Evolutionary conservation across 2,329 filamentous ascomycete species (phyloP), one percentile per base, ranked within the genome.

Genomic region (Trichoderma atroviride): DNA sequence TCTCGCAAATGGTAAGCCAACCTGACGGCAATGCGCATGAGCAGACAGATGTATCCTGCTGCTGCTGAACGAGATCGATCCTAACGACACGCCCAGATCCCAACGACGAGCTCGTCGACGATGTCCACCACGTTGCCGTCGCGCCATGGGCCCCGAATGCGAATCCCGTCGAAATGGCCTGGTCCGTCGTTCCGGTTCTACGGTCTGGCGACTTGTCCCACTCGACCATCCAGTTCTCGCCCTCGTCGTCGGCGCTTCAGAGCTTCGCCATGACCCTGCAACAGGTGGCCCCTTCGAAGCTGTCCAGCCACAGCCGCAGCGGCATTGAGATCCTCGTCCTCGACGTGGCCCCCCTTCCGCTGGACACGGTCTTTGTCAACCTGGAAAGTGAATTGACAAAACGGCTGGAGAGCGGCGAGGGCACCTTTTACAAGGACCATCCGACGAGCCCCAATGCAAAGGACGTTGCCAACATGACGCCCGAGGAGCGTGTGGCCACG

Each of bases 281-380:
- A 74, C 88, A 89, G 75, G 82, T 93, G 33, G 89, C 93, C 29
- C 91, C 92, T 14, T 92, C 92, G 69, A 93, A 92, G 78, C 85
- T 93, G 57, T 86, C 89, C 31, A 88, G 90, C 74, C 90, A 93
- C 74, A 88, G 90, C 74, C 90, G 93, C 74, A 88, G 89, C 72
- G 89, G 92, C 10, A 91, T 97, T 72, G 94, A 97, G 79, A 91
- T 98, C 71, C 85, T 93, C 69, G 86, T 96, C 31, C 83, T 96
- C 69, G 92, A 97, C 77, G 92, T 96, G 9, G 86, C 90, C 10
- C 92, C 95, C 1, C 81, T 98, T 31, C 86, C 90, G 2, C 83
- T 98, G 31, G 93, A 97, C 71, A 93, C 92, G 0, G 87, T 98
- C 19, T 97, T 93, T 77, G 92, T 98, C 69, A 93, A 88, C 61